A percentile compares a stretch with the other conserved stretches of the same genome.
Conservation (phyloP, 1,139 yeast genomes). For the Entelexis paramagnoliae region DNA sequence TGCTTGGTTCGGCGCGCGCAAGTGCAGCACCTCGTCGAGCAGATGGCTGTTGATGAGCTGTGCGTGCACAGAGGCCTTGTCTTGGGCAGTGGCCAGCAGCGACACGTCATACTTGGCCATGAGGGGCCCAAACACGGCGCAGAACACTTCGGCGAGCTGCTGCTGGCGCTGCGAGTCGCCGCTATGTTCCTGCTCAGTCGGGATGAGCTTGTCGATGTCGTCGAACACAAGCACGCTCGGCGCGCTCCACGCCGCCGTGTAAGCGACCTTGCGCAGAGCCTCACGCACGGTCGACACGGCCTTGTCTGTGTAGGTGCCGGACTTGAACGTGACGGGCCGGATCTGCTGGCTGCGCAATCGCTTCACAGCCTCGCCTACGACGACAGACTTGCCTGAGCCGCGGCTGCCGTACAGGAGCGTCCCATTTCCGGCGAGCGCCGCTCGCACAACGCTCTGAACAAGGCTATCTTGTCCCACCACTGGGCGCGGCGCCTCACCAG, state of each 20-base stretch:
- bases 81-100: slow-evolving; percentile 47
- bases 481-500: slow-evolving; percentile 14
- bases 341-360: slow-evolving; percentile 37
- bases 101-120: slow-evolving; percentile 41
- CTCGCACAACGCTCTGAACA: slow-evolving; percentile 37
- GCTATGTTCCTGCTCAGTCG: slow-evolving; percentile 61
- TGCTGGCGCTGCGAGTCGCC: slow-evolving; percentile 47
- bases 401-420: slow-evolving; percentile 57
- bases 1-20: slow-evolving; percentile 62
- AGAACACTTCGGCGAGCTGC: slow-evolving; percentile 45
- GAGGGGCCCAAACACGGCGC: slow-evolving; percentile 30
- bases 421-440: slow-evolving; percentile 46
- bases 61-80: slow-evolving; percentile 58
- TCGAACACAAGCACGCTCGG: slow-evolving; percentile 72
- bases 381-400: slow-evolving; percentile 70
- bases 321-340: slow-evolving; percentile 41
- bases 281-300: slow-evolving; percentile 43
- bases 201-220: slow-evolving; percentile 65
- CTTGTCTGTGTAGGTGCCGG: slow-evolving; percentile 50
- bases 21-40: slow-evolving; percentile 50
- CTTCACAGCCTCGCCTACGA: slow-evolving; percentile 39
- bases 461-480: slow-evolving; percentile 52
- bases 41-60: slow-evolving; percentile 57
- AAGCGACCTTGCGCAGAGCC: slow-evolving; percentile 43
- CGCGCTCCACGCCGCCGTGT: slow-evolving; percentile 64